Evolutionary conservation across 148 eudicot species (phyloP), one percentile per base, ranked within the genome.

Genomic region (Persicaria maculosa): DNA sequence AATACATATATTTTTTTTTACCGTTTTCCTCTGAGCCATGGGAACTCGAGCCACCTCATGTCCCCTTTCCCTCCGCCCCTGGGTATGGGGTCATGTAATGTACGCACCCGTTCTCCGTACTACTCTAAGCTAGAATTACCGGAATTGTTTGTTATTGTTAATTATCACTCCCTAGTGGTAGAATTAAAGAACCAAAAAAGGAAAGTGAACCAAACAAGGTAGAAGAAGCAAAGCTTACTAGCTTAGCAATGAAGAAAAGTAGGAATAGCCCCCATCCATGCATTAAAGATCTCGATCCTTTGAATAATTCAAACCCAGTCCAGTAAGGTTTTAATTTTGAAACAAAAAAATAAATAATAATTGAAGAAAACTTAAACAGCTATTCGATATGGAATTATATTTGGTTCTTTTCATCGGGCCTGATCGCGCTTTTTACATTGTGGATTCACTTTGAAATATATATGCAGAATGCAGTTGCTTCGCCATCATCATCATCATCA

Each of bases 191-290:
- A 54, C 15, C 15, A 19, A 31, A 58, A 58, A 58, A 62, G 68
- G 68, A 62, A 62, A 31, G 68, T 43, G 44, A 31, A 57, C 25
- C 62, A 57, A 57, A 7, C 17, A 57, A 57, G 25, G 9, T 6
- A 17, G 68, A 14, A 31, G 25, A 10, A 44, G 31, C 46, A 45
- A 43, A 65, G n/a, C n/a, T n/a, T n/a, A n/a, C n/a, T n/a, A 65
- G 70, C 70, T 65, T 65, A 65, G 46, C 46, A 65, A 40, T 40
- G 70, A 65, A 65, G 70, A 65, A 65, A 65, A 65, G 70, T 65
- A 65, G 70, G 47, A 45, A 53, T 53, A 16, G 4, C 15, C 6
- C n/a, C n/a, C n/a, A n/a, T n/a, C n/a, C 52, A 40, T 65, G 47
- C 70, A 65, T 65, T 59, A 59, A 62, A 25, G 4, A 64, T 12